Evolutionary conservation across 306 rosid species (phyloP), one percentile per base, ranked within the genome.

Genomic region (Sicyos baderoa): DNA sequence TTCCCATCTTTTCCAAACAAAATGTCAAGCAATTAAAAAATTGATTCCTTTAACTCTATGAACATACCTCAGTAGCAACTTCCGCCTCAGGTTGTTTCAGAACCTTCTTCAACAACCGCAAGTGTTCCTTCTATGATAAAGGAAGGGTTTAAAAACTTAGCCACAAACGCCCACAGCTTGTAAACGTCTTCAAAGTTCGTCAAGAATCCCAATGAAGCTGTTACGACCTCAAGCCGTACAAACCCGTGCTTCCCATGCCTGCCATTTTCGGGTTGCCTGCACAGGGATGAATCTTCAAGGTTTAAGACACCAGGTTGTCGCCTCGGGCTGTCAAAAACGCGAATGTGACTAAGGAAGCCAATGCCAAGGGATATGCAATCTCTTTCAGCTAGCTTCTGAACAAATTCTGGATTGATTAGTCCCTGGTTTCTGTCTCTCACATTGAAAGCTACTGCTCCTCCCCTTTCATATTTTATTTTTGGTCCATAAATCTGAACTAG

Each of bases 391-490:
- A 92, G 82, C 88, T 89, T 89, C 80, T 86, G 95, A 80, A 92
- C 98, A 72, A 85, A 78, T 74, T 92, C 98, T 53, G 98, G 98
- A 70, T 79, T 82, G 79, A 92, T 84, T 40, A 86, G 79, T 44
- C 89, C 95, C 73, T 79, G 74, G 45, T 77, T 85, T 76, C 81
- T 75, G 79, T 88, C 93, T 76, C 89, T 86, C 68, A 92, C 71
- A 74, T 92, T 92, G 85, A 92, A 92, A 71, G 98, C 98, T 61
- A 92, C 93, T 14, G 98, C 91, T 23, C 95, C 96, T 58, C 98
- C 98, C 71, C 98, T 86, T 80, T 92, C 98, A 44, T 92, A 92
- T 80, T 92, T 92, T 64, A 92, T 92, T 66, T 92, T 92, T 2
- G 98, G 98, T 25, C 98, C 98, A 74, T 92, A 92, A 61, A 92